Evolutionary conservation across 2,329 filamentous ascomycete species (phyloP).

Genomic region (Aspergillus ustus): DNA sequence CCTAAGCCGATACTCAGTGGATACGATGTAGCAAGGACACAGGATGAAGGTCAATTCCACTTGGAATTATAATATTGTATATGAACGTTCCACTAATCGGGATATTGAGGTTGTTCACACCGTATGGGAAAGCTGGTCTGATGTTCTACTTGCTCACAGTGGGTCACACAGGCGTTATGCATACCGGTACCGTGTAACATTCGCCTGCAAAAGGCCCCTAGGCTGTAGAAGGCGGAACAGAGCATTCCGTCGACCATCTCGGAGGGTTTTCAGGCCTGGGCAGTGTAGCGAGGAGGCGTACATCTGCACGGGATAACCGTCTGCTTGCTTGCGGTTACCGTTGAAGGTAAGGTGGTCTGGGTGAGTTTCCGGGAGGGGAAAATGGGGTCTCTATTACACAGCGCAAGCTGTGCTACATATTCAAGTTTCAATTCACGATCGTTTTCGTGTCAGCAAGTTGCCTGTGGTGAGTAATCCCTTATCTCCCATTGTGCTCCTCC

Average conservation of each 20-base stretch:
- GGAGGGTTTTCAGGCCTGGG: not conserved
- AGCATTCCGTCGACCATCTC: not conserved
- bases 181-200: not conserved
- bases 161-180: not conserved
- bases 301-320: not conserved
- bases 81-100: not conserved
- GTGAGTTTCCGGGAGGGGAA: not conserved
- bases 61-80: not conserved
- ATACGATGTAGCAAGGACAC: not conserved
- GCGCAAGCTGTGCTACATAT: not conserved
- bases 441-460: conserved; percentile 63
- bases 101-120: not conserved
- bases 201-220: not conserved
- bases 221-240: not conserved
- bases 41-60: not conserved
- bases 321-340: not conserved
- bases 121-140: not conserved
- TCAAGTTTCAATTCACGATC: conserved; percentile 28
- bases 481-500: conserved; percentile 89
- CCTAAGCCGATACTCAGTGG: not conserved
- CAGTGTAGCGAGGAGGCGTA: not conserved
- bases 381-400: conserved; percentile 12
- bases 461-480: conserved; percentile 85
- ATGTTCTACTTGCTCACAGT: not conserved
- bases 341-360: not conserved